phyloP scores from a whole-genome alignment of 2,329 filamentous ascomycete species.

The Sporothrix brunneoviolacea region DNA sequence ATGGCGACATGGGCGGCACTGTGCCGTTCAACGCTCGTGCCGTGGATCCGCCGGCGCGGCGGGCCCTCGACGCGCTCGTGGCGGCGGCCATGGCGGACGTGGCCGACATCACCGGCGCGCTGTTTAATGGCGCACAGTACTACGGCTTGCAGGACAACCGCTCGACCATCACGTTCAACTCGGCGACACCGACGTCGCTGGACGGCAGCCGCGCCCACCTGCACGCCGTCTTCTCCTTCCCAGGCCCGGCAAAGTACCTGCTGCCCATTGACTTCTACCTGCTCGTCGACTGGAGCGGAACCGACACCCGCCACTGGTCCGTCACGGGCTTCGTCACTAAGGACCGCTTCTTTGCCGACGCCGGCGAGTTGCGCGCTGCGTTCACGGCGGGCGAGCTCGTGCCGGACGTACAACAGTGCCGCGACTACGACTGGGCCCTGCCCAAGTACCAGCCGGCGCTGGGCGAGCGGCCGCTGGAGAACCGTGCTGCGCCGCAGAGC shows the following conservation, averaged over 20 bases:
- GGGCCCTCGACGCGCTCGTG: constrained; percentile 31
- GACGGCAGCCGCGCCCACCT: constrained; percentile 34
- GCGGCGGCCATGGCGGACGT: constrained; percentile 26
- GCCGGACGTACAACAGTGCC: constrained; percentile 29
- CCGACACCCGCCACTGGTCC: constrained; percentile 34
- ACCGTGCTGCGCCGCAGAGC: constrained; percentile 30
- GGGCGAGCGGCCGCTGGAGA: constrained; percentile 29
- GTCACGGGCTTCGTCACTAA: constrained; percentile 38
- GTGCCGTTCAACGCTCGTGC: constrained; percentile 31
- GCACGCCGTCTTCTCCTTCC: constrained; percentile 36
- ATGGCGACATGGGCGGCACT: constrained; percentile 33
- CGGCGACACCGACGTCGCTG: constrained; percentile 31
- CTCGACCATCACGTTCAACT: constrained; percentile 28
- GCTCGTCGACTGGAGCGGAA: constrained; percentile 36
- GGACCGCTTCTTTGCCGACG: constrained; percentile 30
- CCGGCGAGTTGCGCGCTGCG: constrained; percentile 29
- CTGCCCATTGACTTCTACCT: constrained; percentile 40
- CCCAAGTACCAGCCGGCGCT: constrained; percentile 24
- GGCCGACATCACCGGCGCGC: constrained; percentile 36
- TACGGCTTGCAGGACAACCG: constrained; percentile 26
- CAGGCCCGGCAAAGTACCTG: constrained; percentile 33
- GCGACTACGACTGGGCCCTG: constrained; percentile 29
- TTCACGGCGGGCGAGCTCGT: constrained; percentile 32
- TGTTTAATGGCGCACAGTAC: constrained; percentile 30
- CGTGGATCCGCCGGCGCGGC: constrained; percentile 26